These are phyloP conservation scores for Solanum neorickii DNA, from an alignment of 257 asterid species.

Conservation along the genomic window DNA sequence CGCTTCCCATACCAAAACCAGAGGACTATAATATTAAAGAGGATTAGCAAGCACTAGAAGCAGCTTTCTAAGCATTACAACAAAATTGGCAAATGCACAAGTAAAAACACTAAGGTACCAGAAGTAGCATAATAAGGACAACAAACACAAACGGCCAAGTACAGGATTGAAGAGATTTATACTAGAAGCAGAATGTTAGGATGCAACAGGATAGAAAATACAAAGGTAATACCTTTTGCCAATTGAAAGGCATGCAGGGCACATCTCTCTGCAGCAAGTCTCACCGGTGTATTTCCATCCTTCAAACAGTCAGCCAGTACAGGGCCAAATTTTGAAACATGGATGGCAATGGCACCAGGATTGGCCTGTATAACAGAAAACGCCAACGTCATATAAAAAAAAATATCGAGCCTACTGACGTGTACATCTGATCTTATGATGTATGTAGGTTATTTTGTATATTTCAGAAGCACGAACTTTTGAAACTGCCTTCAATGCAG, in stretches of 20 bases:
- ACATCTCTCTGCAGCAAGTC: conserved; percentile 95
- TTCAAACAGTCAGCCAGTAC: conserved; percentile 74
- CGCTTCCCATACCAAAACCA: background rate
- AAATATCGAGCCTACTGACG: background rate
- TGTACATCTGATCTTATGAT: background rate
- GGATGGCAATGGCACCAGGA: conserved; percentile 44
- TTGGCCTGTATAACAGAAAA: conserved; percentile 41
- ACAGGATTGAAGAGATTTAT: background rate
- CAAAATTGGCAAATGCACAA: background rate
- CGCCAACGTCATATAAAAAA: background rate
- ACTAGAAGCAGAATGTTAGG: background rate
- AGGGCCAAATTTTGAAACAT: conserved; percentile 60
- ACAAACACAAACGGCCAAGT: background rate
- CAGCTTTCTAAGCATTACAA: background rate
- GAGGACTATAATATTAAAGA: background rate
- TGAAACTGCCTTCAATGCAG: conserved; percentile 76
- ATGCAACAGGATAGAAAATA: background rate
- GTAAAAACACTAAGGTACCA: background rate
- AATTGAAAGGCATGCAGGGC: conserved; percentile 78
- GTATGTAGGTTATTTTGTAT: background rate
- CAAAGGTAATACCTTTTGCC: conserved; percentile 47
- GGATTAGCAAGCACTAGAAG: background rate
- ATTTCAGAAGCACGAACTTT: conserved; percentile 34
- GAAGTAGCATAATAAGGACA: background rate
- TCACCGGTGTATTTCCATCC: conserved; percentile 76